Evolutionary conservation across 2,329 filamentous ascomycete species (phyloP).

Genomic region (Apiospora pterosperma): DNA sequence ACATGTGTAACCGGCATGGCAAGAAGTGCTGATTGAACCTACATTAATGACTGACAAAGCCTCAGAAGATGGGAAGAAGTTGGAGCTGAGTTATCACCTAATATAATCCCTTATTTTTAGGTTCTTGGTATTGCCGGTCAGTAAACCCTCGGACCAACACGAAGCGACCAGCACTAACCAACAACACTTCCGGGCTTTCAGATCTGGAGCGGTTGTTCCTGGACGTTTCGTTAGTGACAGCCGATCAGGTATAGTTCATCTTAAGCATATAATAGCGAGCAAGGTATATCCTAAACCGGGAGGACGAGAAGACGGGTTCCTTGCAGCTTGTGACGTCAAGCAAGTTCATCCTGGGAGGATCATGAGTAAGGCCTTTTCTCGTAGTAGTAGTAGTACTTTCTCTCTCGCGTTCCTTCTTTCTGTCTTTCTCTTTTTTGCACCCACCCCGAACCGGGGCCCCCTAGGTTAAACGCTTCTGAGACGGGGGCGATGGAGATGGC

Average conservation of each 20-base stretch:
- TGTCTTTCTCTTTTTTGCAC: background rate
- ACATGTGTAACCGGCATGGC: too few relatives aligned
- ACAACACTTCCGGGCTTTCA: too few relatives aligned
- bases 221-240: background rate
- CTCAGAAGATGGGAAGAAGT: too few relatives aligned
- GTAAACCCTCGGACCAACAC: too few relatives aligned
- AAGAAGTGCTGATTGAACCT: too few relatives aligned
- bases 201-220: background rate
- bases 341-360: background rate
- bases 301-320: background rate
- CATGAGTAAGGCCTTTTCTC: too few relatives aligned
- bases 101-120: too few relatives aligned
- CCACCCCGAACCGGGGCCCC: background rate
- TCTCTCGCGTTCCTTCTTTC: background rate
- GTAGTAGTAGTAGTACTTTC: too few relatives aligned
- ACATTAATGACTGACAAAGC: too few relatives aligned
- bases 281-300: background rate
- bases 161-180: too few relatives aligned
- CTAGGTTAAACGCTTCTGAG: background rate
- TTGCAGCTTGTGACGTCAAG: background rate
- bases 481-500: background rate
- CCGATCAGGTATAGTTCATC: background rate
- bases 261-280: background rate
- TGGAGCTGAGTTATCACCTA: too few relatives aligned
- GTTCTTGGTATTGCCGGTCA: too few relatives aligned